Base-by-base conservation (phyloP, 2,329 filamentous ascomycete genomes). In the Fusarium humuli region DNA sequence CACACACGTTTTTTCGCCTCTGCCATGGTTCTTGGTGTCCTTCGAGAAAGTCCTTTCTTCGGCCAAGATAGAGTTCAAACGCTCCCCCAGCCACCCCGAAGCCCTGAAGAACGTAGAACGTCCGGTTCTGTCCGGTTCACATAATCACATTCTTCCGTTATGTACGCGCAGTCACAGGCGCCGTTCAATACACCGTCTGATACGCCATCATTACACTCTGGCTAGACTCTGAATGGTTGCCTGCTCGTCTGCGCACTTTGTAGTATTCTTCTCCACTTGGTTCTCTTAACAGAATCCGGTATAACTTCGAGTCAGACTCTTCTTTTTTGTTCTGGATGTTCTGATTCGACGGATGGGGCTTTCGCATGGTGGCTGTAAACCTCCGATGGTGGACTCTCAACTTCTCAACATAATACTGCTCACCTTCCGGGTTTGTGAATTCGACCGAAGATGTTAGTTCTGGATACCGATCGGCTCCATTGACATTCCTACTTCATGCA, bases 11-110 rank as follows among this genome's bases (percentile, higher is more conserved):
- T 44, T 69, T 20, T n/a, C 29, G n/a, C 50, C 50, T 53, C 50
- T 65, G 40, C 40, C 42, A 42, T 49, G 52, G 27, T 57, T 57
- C 54, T 45, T 20, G 29, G 14, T 34, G 30, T 22, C 23, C 59
- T 66, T 69, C 64, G 61, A 71, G 59, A 71, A 71, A 53, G 18
- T 23, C 32, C 29, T 52, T 18, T 30, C 14, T 50, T 23, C 20
- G 20, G 18, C 37, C 29, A 42, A 40, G 46, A 71, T 69, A 71
- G 56, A 71, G 68, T 71, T 69, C 45, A 58, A 71, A 71, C 68
- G 60, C 45, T 61, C 34, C 13, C 13, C 37, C 44, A 57, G 55
- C 61, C 66, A 61, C 48, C 45, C 47, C 45, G 46, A 42, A 42
- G 37, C 45, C 20, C 40, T 41, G 30, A 50, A 56, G 29, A 54